These are phyloP conservation scores for Syzygium aqueum DNA, from an alignment of 345 rosid genomes.

Conservation along the genomic window DNA sequence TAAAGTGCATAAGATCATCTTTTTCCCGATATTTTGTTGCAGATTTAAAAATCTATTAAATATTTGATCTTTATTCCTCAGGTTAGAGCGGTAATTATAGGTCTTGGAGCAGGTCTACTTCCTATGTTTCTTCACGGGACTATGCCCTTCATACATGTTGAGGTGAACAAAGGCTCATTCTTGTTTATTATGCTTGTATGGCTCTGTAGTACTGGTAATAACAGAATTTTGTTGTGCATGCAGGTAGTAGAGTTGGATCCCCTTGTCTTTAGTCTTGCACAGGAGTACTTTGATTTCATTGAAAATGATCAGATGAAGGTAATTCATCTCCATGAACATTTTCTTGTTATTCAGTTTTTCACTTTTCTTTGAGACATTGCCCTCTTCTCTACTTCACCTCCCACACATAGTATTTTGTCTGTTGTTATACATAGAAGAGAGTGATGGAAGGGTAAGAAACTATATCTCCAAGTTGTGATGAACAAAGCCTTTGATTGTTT, in stretches of 20 bases:
- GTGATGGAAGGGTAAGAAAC: neutral
- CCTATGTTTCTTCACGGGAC: conserved; percentile 88
- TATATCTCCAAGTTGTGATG: too few species aligned
- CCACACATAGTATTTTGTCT: neutral
- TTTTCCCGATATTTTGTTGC: neutral
- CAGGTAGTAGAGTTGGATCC: conserved; percentile 94
- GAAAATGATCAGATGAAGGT: conserved; percentile 64
- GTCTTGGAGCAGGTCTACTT: conserved; percentile 95
- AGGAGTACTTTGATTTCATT: conserved; percentile 59
- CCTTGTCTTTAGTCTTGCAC: conserved; percentile 45
- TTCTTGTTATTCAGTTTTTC: neutral
- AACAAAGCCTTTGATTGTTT: too few species aligned
- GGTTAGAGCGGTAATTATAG: conserved; percentile 74
- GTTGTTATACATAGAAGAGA: neutral
- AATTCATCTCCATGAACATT: conserved; percentile 14
- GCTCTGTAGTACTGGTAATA: neutral
- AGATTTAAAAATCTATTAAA: neutral
- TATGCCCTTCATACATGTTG: conserved; percentile 46
- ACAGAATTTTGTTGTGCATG: neutral
- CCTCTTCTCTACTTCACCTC: neutral
- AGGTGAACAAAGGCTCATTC: conserved; percentile 34
- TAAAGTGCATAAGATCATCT: neutral
- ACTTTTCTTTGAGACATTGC: neutral
- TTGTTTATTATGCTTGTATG: neutral
- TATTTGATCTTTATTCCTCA: conserved; percentile 9